Evolutionary conservation across 2,329 filamentous ascomycete genomes (phyloP).

Genomic region (Microdochium nivale): DNA sequence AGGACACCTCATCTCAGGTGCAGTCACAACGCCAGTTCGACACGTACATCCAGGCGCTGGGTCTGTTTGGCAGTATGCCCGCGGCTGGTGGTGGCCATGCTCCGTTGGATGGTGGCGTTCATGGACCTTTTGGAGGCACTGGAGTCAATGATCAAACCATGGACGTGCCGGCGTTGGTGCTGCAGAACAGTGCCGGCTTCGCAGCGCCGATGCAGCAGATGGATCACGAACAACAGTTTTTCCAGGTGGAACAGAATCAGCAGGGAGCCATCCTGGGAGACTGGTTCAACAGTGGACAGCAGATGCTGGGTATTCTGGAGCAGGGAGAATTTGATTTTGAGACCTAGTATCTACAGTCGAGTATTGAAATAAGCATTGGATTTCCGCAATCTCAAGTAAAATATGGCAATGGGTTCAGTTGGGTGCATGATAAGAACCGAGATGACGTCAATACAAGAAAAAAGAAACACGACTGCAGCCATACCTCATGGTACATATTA

Average conservation of each 20-base stretch:
- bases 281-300: conserved; percentile 58
- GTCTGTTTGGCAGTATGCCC: conserved; percentile 26
- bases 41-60: conserved; percentile 55
- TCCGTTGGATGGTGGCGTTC: conserved; percentile 5
- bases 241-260: conserved; percentile 3
- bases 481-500: no score
- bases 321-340: conserved; percentile 36
- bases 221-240: conserved; percentile 14
- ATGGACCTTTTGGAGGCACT: conserved; percentile 12
- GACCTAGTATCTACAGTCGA: no score
- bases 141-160: conserved; percentile 19
- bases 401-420: no score
- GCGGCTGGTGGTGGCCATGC: no score
- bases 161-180: background rate
- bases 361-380: no score
- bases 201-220: conserved; percentile 11
- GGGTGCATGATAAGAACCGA: no score
- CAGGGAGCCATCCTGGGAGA: conserved; percentile 45
- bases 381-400: no score
- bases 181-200: background rate
- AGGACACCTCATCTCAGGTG: conserved; percentile 27
- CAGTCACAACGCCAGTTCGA: conserved; percentile 53
- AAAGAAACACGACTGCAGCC: no score
- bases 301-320: conserved; percentile 57
- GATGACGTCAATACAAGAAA: no score